Percentiles rank a stretch among this genome's conserved stretches.
These are phyloP conservation scores for Vigna reflexopilosa DNA, from an alignment of 306 rosid species.

Conservation along the genomic window DNA sequence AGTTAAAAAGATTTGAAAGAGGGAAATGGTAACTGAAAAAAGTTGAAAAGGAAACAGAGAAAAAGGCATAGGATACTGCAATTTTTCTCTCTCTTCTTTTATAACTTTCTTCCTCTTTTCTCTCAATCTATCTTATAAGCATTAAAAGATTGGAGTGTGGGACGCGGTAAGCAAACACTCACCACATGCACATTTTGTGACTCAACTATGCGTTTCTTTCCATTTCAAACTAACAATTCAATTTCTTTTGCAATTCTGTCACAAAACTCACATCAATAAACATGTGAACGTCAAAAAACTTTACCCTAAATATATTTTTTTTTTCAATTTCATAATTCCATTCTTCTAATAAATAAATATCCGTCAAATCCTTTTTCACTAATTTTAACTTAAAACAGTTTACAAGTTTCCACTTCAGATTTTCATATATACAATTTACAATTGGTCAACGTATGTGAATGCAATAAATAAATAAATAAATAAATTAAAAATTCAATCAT, in stretches of 20 bases:
- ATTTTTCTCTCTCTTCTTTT: neutral
- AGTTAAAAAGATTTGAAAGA: slow-evolving; percentile 17
- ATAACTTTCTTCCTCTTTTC: slow-evolving; percentile 29
- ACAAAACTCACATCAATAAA: neutral
- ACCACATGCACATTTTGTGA: slow-evolving; percentile 82
- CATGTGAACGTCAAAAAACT: slow-evolving; percentile 35
- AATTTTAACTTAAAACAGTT: too few relatives aligned
- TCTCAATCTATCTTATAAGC: slow-evolving; percentile 20
- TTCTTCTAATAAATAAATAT: too few relatives aligned
- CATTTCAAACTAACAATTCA: slow-evolving; percentile 29
- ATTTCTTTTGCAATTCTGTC: slow-evolving; percentile 41
- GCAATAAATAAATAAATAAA: neutral
- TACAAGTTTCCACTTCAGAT: too few relatives aligned
- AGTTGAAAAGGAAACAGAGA: slow-evolving; percentile 34
- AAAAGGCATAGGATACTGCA: slow-evolving; percentile 40
- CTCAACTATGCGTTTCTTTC: slow-evolving; percentile 60
- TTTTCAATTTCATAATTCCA: too few relatives aligned
- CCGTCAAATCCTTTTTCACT: too few relatives aligned
- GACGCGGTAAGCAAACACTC: slow-evolving; percentile 61
- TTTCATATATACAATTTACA: neutral
- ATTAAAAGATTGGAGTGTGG: slow-evolving; percentile 45
- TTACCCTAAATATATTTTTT: neutral
- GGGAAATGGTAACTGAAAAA: slow-evolving; percentile 46
- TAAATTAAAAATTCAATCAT: neutral
- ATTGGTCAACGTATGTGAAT: neutral